phyloP scores from a whole-genome alignment of 2,329 filamentous ascomycete genomes.

The Bimuria novae-zelandiae region DNA sequence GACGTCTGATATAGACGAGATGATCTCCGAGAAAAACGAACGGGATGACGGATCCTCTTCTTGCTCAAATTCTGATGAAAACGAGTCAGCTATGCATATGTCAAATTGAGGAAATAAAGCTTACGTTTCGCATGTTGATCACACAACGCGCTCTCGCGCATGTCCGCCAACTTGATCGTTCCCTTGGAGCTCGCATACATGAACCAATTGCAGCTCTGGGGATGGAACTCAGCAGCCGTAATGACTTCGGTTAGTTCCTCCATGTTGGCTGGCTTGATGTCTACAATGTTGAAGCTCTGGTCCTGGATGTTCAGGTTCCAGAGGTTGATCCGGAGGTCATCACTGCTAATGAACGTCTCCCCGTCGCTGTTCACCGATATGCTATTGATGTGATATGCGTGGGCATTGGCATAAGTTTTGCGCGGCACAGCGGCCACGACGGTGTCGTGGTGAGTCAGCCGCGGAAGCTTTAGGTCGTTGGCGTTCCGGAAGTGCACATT shows the following conservation, averaged over 20 bases:
- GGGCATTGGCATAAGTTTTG: constrained; percentile 95
- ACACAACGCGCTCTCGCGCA: constrained; percentile 95
- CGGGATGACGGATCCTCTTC: constrained; percentile 96
- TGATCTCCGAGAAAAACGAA: constrained; percentile 99
- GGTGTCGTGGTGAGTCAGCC: constrained; percentile 96
- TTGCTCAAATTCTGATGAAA: constrained; percentile 84
- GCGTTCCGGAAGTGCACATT: constrained; percentile 77
- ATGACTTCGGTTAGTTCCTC: constrained; percentile 99
- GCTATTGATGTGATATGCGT: constrained; percentile 99
- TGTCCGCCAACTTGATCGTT: constrained; percentile 97
- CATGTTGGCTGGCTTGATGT: constrained; percentile 99
- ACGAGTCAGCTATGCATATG: constrained; percentile 10
- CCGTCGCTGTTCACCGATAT: constrained; percentile 99
- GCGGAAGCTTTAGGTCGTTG: constrained; percentile 86
- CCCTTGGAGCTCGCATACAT: constrained; percentile 99
- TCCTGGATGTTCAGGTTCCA: constrained; percentile 99
- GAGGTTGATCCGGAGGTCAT: constrained; percentile 95
- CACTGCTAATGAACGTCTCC: constrained; percentile 98
- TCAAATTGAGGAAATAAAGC: constrained; percentile 40
- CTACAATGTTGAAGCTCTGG: constrained; percentile 99
- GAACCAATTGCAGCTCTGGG: constrained; percentile 98
- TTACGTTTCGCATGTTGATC: constrained; percentile 94
- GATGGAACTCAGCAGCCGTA: constrained; percentile 96
- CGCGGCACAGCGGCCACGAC: constrained; percentile 95
- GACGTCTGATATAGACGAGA: constrained; percentile 98